Evolutionary conservation across 164 flowering plant genomes (phyloP).

Genomic region (Nymphaea thermarum): DNA sequence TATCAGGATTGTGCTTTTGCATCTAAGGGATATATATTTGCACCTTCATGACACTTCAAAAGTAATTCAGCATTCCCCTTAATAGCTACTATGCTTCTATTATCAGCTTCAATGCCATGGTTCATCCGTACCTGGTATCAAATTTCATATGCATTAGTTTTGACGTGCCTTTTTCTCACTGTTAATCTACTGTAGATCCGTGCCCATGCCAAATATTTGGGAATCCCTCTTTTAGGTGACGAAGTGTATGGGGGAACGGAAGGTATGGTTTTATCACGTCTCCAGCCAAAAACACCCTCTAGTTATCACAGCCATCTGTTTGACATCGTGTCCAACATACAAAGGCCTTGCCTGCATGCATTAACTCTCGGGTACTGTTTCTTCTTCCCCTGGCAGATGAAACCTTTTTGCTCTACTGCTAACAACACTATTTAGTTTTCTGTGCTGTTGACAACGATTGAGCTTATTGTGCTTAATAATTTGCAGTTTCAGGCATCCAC

Average conservation of each 20-base stretch:
- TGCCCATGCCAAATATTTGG: constrained; percentile 84
- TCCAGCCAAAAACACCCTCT: constrained; percentile 38
- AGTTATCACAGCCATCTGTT: constrained; percentile 30
- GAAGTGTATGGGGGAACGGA: constrained; percentile 90
- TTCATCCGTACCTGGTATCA: neutral
- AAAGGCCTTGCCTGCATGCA: constrained; percentile 95
- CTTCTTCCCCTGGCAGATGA: neutral
- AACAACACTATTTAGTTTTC: neutral
- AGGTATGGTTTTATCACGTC: constrained; percentile 62
- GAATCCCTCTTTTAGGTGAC: constrained; percentile 85
- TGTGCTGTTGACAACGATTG: neutral
- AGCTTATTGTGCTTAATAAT: neutral
- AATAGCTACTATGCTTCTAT: neutral
- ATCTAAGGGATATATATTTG: no score
- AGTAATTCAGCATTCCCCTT: neutral
- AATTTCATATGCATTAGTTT: neutral
- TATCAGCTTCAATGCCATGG: neutral
- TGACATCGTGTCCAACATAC: constrained; percentile 36
- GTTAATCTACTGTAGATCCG: constrained; percentile 45
- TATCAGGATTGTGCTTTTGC: no score
- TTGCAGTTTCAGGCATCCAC: constrained; percentile 76
- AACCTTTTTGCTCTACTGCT: neutral
- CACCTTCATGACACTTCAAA: no score
- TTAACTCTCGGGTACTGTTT: constrained; percentile 54
- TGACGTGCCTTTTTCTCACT: neutral